Evolutionary conservation across 2,329 filamentous ascomycete species (phyloP).

Genomic region (Fusarium verticillioides): DNA sequence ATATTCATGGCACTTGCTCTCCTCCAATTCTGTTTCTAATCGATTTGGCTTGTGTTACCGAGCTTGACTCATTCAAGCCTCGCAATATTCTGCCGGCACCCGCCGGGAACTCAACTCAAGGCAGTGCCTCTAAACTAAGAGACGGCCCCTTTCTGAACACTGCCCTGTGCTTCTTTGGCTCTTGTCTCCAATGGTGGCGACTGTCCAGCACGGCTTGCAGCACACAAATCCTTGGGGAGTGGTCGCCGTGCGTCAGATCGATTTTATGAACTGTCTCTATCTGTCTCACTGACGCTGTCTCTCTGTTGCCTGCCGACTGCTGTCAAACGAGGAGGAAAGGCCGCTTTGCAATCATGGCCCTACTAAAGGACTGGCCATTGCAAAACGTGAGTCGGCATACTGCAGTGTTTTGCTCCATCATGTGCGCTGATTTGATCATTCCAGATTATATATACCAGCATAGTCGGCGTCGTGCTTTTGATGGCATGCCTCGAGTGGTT

Average conservation of each 20-base stretch:
- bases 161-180: neutral
- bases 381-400: slow-evolving; percentile 50
- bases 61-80: neutral
- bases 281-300: neutral
- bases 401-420: neutral
- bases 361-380: slow-evolving; percentile 62
- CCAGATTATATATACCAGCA: slow-evolving; percentile 85
- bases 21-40: neutral
- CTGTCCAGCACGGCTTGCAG: neutral
- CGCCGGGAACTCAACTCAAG: slow-evolving; percentile 3
- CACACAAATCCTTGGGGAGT: neutral
- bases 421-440: neutral
- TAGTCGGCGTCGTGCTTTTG: slow-evolving; percentile 84
- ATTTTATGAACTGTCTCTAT: neutral
- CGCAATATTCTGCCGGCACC: slow-evolving; percentile 19
- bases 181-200: neutral
- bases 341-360: slow-evolving; percentile 52
- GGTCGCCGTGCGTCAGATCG: neutral
- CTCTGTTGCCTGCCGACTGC: neutral
- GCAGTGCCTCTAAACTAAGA: neutral
- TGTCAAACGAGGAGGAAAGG: neutral
- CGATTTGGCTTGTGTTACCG: neutral
- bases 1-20: neutral
- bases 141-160: neutral
- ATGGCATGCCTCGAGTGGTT: slow-evolving; percentile 93